Base-by-base conservation (phyloP, 257 asterid species). In the Solanum clarkiae region DNA sequence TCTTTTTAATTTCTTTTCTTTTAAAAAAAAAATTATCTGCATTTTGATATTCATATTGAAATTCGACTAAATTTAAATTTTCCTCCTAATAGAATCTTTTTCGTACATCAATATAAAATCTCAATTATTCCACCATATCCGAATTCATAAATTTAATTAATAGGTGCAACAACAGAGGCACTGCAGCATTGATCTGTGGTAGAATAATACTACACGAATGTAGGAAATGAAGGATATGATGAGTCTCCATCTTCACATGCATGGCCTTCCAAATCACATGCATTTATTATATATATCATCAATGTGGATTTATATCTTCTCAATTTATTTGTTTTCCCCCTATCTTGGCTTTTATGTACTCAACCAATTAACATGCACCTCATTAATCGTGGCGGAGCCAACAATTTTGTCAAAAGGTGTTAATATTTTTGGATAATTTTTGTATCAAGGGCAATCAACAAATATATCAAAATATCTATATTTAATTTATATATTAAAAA, bases 151-250 rank as follows among this genome's bases (percentile, higher is more conserved):
- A 74, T 74, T 74, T 22, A 22, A 47, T 74, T 22, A 22, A 74
- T 74, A 18, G 40, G n/a, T 7, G 53, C 32, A 71, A 42, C 55
- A 22, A 22, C 59, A 47, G n/a, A 12, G 42, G 40, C 56, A 22
- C 5, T 13, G 42, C n/a, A 22, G 10, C 22, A 44, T 71, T 24
- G 60, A 77, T 49, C 20, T 77, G 63, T 51, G 82, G 82, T 77
- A 59, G 63, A 49, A 77, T 24, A 77, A 24, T 51, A 49, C 63
- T 51, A 51, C 26, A 77, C 63, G 82, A 77, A 51, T 51, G 82
- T 77, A 77, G 82, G 82, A 77, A 29, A 2, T 65, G 72, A 29
- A 77, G n/a, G 63, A 4, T 45, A 51, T 26, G 82, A 77, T 77
- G 62, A 77, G 82, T 77, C 82, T 54, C 82, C 20, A 51, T 77